These are phyloP conservation scores for Holtermannia corniformis DNA, from an alignment of 768 basidiomycete species.

Conservation along the genomic window DNA sequence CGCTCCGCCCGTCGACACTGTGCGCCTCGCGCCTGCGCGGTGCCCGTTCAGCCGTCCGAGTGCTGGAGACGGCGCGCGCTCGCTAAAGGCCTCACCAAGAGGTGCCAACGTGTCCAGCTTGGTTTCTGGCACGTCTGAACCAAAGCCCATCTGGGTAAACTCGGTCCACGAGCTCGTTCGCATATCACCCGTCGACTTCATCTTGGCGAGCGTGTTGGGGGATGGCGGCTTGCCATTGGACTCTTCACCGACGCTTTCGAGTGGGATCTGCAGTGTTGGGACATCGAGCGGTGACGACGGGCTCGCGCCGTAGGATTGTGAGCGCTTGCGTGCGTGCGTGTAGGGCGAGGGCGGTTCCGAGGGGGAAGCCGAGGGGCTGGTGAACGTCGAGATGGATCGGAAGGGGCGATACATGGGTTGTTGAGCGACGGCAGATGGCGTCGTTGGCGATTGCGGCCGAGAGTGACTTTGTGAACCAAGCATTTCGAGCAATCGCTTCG, in stretches of 20 bases:
- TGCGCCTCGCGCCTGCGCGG: too few relatives aligned
- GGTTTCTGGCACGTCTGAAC: background rate
- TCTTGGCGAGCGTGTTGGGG: background rate
- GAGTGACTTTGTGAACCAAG: background rate
- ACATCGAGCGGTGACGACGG: background rate
- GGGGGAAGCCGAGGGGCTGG: background rate
- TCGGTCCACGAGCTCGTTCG: background rate
- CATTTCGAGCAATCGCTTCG: background rate
- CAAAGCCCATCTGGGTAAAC: background rate
- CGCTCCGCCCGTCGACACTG: background rate
- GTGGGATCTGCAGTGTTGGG: background rate
- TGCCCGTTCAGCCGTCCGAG: background rate
- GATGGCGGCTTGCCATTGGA: background rate
- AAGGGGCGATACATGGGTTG: slow-evolving; percentile 1
- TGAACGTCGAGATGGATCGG: background rate
- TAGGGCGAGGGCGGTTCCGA: background rate
- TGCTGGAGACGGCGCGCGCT: background rate
- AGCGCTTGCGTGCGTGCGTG: background rate
- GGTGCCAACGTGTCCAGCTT: background rate
- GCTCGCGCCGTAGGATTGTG: background rate
- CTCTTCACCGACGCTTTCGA: background rate
- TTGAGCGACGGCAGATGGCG: background rate
- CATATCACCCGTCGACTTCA: background rate
- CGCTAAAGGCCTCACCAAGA: background rate
- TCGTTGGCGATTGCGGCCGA: background rate